These are phyloP conservation scores for Aspergillus niger DNA, from an alignment of 2,329 filamentous ascomycete genomes.

Conservation along the genomic window DNA sequence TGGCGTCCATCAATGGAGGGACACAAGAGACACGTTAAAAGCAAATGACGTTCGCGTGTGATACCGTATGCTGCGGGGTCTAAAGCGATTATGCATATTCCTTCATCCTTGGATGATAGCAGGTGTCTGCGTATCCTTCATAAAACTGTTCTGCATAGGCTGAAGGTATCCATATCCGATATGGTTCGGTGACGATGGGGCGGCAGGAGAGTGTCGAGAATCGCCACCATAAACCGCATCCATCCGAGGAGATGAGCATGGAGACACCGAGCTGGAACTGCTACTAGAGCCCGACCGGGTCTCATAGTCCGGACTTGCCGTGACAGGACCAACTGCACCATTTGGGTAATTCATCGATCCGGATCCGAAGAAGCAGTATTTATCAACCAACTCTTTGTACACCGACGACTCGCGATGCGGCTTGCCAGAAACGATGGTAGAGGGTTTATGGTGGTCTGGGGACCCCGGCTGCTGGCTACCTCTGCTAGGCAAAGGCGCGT, in stretches of 20 bases:
- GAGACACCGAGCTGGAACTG: conserved; percentile 21
- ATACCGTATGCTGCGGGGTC: not conserved
- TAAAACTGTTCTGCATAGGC: conserved; percentile 45
- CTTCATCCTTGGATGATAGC: conserved; percentile 42
- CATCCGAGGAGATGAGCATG: conserved; percentile 30
- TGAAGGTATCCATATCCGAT: conserved; percentile 48
- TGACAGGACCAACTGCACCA: not conserved
- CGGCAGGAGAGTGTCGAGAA: conserved; percentile 29
- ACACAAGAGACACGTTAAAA: not conserved
- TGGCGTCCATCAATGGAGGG: not conserved
- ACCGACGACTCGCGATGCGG: conserved; percentile 79
- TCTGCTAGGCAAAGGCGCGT: conserved; percentile 24
- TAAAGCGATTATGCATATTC: not conserved
- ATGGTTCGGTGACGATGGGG: conserved; percentile 37
- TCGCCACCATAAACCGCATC: conserved; percentile 17
- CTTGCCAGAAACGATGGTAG: conserved; percentile 61
- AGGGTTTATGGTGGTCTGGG: conserved; percentile 47
- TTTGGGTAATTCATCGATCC: conserved; percentile 49
- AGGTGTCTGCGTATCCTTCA: conserved; percentile 50
- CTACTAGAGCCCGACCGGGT: conserved; percentile 2
- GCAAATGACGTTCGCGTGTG: not conserved
- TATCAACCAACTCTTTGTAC: conserved; percentile 96
- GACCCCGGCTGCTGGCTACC: conserved; percentile 15
- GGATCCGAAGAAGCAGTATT: conserved; percentile 86
- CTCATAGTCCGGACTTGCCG: conserved; percentile 1